Evolutionary conservation across 306 rosid species (phyloP).

Genomic region (Vigna trinervia): DNA sequence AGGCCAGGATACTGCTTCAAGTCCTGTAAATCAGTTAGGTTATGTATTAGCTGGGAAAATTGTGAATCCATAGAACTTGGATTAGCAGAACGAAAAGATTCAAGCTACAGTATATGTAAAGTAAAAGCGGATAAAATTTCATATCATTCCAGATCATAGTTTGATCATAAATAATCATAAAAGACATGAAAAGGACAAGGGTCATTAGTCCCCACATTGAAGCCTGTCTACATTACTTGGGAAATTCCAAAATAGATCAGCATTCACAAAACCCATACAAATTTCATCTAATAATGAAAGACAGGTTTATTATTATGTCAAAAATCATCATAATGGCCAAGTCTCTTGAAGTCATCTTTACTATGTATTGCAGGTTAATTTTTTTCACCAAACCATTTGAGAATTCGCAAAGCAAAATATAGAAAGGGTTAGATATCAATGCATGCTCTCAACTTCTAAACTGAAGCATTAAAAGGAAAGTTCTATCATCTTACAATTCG

Average conservation of each 20-base stretch:
- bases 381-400: conserved; percentile 7
- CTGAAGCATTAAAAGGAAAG: conserved; percentile 20
- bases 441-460: conserved; percentile 1
- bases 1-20: conserved; percentile 94
- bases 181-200: not conserved
- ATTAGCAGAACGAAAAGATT: not conserved
- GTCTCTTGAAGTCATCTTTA: conserved; percentile 1
- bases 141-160: not conserved
- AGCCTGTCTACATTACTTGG: not conserved
- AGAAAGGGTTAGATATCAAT: not conserved
- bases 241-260: not conserved
- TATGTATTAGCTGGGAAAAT: conserved; percentile 2
- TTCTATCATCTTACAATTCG: not conserved
- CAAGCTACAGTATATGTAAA: not conserved
- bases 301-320: conserved; percentile 6
- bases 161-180: conserved; percentile 2
- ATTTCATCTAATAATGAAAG: conserved; percentile 13
- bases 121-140: conserved; percentile 1
- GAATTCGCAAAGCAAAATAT: conserved; percentile 15
- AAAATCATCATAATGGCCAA: not conserved
- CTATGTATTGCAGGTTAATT: not conserved
- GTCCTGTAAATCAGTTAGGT: conserved; percentile 63
- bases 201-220: not conserved
- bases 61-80: not conserved
- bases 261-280: not conserved